Percentiles rank a stretch among this genome's conserved stretches.
Evolutionary conservation across 306 rosid genomes (phyloP).

Genomic region (Vicia villosa): DNA sequence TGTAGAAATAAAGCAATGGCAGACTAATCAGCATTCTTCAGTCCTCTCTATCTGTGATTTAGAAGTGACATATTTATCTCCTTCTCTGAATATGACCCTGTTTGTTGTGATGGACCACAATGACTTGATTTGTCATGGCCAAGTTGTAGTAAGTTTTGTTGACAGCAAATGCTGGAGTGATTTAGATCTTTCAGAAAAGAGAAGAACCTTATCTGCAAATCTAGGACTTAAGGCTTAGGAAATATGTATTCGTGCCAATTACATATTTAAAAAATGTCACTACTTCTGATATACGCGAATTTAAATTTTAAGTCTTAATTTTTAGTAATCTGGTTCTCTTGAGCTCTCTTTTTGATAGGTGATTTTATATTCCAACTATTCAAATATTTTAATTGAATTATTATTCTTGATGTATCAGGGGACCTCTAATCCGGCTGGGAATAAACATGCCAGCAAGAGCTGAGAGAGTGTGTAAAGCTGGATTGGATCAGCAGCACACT

Average conservation of each 20-base stretch:
- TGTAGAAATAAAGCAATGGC: conserved; percentile 32
- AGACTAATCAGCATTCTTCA: conserved; percentile 20
- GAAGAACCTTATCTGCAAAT: conserved; percentile 34
- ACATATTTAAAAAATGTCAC: not conserved
- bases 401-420: conserved; percentile 44
- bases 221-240: conserved; percentile 23
- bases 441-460: conserved; percentile 60
- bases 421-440: conserved; percentile 55
- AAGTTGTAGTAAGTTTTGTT: conserved; percentile 34
- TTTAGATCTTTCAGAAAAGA: conserved; percentile 34
- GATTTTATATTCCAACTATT: not conserved
- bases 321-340: conserved; percentile 15
- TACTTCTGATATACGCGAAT: not conserved
- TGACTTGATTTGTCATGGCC: conserved; percentile 33
- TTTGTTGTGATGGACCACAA: conserved; percentile 32
- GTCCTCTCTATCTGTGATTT: conserved; percentile 28
- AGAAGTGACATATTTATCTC: conserved; percentile 28
- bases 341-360: conserved; percentile 5
- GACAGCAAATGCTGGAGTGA: conserved; percentile 41
- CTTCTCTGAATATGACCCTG: conserved; percentile 26
- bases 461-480: conserved; percentile 45
- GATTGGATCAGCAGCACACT: conserved; percentile 50
- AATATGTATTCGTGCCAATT: not conserved
- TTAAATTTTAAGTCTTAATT: not conserved
- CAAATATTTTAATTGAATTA: not conserved